Evolutionary conservation across 2,329 filamentous ascomycete genomes (phyloP), one percentile per base, ranked within the genome.

Genomic region (Tympanopsis confertula): DNA sequence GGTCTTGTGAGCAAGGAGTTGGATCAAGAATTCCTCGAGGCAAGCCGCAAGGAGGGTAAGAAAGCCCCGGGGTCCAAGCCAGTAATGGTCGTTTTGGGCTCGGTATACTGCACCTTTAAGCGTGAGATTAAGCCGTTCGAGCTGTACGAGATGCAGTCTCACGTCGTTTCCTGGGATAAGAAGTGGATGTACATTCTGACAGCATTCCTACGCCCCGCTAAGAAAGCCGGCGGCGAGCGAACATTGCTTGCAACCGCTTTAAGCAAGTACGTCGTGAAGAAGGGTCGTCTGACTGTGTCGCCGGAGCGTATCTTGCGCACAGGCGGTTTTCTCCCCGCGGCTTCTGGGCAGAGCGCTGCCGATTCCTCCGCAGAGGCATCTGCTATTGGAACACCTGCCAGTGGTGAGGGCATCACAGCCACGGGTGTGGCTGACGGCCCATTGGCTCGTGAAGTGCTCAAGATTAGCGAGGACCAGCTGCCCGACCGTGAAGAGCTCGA

Each of bases 251-350:
- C 73, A 1, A 66, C 66, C 3, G 66, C 64, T 0, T 45, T 76
- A 35, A 69, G 65, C 46, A 76, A 75, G 53, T 78, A 74, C 45
- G 72, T 76, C 5, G 67, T 72, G 44, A 78, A 77, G 52, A 67
- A 68, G 44, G 72, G 71, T 2, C 62, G 80, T 14, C 62, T 79
- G 45, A 86, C 81, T 0, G 68, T 85, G 5, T 65, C 74, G 12
- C 78, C 81, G 1, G 77, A 78, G 49, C 60, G 71, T 36, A 71
- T 80, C 37, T 56, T 85, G 15, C 57, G 67, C 30, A 62, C 73
- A 28, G 72, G 71, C 17, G 70, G 74, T 3, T 65, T 84, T 45
- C 56, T 85, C 18, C 80, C 81, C 2, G 35, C 40, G n/a, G 41
- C 41, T 20, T 40, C 37, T 26, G 28, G 37, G 35, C 38, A 39